Evolutionary conservation across 2,329 filamentous ascomycete genomes (phyloP), one percentile per base, ranked within the genome.

Genomic region (Talaromyces funiculosus): DNA sequence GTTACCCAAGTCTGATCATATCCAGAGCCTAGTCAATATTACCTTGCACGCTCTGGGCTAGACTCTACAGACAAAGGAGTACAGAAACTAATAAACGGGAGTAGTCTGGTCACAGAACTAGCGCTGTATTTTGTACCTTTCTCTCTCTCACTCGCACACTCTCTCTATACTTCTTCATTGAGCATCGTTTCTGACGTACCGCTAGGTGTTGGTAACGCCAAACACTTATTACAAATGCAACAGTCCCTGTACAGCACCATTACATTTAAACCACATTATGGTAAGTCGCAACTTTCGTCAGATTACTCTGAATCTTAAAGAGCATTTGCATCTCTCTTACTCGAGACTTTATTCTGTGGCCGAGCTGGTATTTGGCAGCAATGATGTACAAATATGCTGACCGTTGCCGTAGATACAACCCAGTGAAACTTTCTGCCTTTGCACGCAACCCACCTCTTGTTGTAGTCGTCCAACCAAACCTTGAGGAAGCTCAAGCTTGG

Each of bases 301-400:
- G 29, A 20, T 10, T 33, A 51, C 45, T 20, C 9, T 33, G n/a
- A 14, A 51, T 20, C 47, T 51, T 33, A 20, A 22, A 33, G 8
- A 51, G n/a, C n/a, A 51, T 31, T 35, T 51, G 29, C 22, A 51
- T 51, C 29, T 51, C 26, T 14, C 26, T 45, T 57, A 29, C 22
- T 26, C 16, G 55, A 29, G 20, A 20, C 20, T 57, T 37, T 47
- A 26, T 26, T 18, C 42, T 57, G 42, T 57, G 56, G 24, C 24
- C 24, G 35, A 31, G 45, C 33, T 20, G 24, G 57, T 53, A 57
- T 61, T 43, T 61, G 45, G 33, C 26, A 47, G 40, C 47, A 54
- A 58, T 53, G 20, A 54, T 61, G 47, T 47, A 47, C 47, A 61
- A 61, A 53, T 58, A 61, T 61, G 60, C 60, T 61, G 60, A 61